Conservation (phyloP, 441 rosid species). For the Rhodomyrtus psidioides region DNA sequence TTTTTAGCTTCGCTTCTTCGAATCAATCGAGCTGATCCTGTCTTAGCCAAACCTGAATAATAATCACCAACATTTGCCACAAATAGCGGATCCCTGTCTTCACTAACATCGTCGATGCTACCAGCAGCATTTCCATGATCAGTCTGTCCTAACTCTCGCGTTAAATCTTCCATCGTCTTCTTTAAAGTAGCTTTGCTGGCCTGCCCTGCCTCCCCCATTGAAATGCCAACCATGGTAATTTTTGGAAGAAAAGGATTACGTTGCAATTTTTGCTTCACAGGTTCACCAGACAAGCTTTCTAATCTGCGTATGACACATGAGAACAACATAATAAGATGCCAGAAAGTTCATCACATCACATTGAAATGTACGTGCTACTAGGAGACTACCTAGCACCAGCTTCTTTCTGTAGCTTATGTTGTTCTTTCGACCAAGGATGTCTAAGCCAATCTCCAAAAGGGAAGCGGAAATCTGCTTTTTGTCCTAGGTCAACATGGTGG, state of each 20-base stretch:
- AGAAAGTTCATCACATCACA: background rate
- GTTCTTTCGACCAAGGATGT: slow-evolving; percentile 37
- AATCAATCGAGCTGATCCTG: slow-evolving; percentile 52
- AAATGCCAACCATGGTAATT: slow-evolving; percentile 95
- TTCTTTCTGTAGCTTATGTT: slow-evolving; percentile 11
- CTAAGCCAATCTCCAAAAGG: slow-evolving; percentile 68
- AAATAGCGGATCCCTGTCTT: slow-evolving; percentile 83
- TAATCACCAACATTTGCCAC: slow-evolving; percentile 95
- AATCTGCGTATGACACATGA: slow-evolving; percentile 6
- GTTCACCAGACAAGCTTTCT: slow-evolving; percentile 19
- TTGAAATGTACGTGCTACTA: background rate
- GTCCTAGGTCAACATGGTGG: slow-evolving; percentile 10
- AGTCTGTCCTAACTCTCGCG: slow-evolving; percentile 60
- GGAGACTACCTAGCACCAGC: slow-evolving; percentile 35
- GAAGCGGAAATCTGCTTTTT: slow-evolving; percentile 38
- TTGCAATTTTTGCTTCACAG: slow-evolving; percentile 27
- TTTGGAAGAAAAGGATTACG: slow-evolving; percentile 79
- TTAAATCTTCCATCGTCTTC: slow-evolving; percentile 78
- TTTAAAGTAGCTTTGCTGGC: slow-evolving; percentile 72
- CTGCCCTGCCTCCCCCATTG: slow-evolving; percentile 71
- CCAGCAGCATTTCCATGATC: slow-evolving; percentile 40
- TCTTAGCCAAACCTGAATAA: slow-evolving; percentile 57
- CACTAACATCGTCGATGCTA: slow-evolving; percentile 14
- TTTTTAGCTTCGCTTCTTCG: slow-evolving; percentile 41
- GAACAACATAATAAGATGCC: background rate